Evolutionary conservation across 176 grass and related monocot species (phyloP).

Genomic region (Triticum urartu): DNA sequence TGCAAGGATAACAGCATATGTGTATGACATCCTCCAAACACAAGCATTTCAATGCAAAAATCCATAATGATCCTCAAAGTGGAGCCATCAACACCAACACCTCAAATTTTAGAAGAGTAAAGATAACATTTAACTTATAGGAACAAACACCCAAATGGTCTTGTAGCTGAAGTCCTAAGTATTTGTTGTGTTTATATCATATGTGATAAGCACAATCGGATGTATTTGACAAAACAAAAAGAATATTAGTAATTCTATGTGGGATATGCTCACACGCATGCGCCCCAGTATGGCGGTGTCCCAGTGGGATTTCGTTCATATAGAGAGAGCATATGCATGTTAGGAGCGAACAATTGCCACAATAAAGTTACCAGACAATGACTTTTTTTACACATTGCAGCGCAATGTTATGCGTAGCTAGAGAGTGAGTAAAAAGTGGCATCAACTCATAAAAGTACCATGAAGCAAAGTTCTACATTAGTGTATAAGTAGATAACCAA

Average conservation of each 20-base stretch:
- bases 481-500: too few relatives aligned
- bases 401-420: too few relatives aligned
- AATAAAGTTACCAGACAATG: too few relatives aligned
- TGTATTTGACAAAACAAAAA: background rate
- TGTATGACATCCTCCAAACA: background rate
- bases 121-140: background rate
- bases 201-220: background rate
- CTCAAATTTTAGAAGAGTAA: background rate
- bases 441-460: too few relatives aligned
- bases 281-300: too few relatives aligned
- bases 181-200: background rate
- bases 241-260: background rate
- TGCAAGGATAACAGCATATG: background rate
- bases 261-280: too few relatives aligned
- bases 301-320: too few relatives aligned
- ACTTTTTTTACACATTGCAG: too few relatives aligned
- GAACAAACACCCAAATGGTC: background rate
- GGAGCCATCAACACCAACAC: background rate
- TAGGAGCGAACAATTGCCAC: too few relatives aligned
- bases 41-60: background rate
- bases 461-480: too few relatives aligned
- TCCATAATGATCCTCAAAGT: background rate
- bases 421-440: too few relatives aligned
- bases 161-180: background rate
- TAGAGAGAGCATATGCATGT: too few relatives aligned